Base-by-base conservation (phyloP, 139 green algal genomes). In the Marvania coccoides region DNA sequence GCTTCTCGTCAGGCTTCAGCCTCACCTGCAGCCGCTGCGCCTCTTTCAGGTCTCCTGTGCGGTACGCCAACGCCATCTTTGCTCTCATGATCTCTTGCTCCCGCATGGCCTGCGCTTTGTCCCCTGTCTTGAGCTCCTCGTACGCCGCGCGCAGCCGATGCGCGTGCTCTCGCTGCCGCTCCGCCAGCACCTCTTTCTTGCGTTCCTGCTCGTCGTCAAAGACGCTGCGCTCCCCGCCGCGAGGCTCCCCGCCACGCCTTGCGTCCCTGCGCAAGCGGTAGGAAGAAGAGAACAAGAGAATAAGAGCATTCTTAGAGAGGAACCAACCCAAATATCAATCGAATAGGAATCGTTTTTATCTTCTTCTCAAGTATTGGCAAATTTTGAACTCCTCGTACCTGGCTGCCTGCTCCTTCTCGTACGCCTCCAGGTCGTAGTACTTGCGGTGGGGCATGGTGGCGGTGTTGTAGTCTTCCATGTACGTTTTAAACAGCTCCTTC, bases 51-150 rank as follows among this genome's bases (percentile, higher is more conserved):
- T 95, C 84, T 15, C 89, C 89, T 6, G 80, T 90, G 63, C 87
- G 83, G 81, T 96, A 96, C 0, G 87, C 87, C 47, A 85, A 67
- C n/a, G 73, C 63, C 84, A 95, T 92, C 72, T 95, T 73, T 61
- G 81, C 72, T 34, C 88, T 79, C 65, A 93, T 74, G 75, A 95
- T 45, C 65, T 79, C 40, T 63, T 79, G 72, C 58, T 79, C 65
- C 29, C 59, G 40, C 72, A 79, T 79, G 53, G 58, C 72, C 72
- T 65, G 42, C 39, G 72, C 72, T 47, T 74, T 79, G 58, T 74
- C 66, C 3, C 65, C 75, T 35, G 78, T 77, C 68, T 87, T 81
- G 35, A 95, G 76, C 74, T 88, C 73, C n/a, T 81, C 58, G 51
- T 89, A 90, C 2, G 87, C 85, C 48, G 91, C 71, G 30, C 62